Conservation (phyloP, 2,329 filamentous ascomycete genomes). For the Parafenestella ontariensis region DNA sequence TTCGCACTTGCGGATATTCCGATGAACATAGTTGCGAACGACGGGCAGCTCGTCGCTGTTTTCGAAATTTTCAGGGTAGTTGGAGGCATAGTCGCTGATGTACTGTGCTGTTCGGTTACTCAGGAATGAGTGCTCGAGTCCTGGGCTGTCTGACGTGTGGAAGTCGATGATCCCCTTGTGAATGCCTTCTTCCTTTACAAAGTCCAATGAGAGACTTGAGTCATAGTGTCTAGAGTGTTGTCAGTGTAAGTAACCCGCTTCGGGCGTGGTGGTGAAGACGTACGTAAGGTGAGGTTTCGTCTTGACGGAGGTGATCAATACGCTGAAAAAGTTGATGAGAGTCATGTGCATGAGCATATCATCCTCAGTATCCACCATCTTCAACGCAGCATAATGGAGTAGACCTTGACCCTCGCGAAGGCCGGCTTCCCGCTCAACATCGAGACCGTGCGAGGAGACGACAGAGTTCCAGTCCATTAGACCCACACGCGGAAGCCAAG, state of each 20-base stretch:
- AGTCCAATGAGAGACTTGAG: slow-evolving; percentile 57
- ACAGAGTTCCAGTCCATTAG: slow-evolving; percentile 63
- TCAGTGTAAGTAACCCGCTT: neutral
- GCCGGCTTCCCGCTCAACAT: slow-evolving; percentile 57
- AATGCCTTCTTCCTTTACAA: slow-evolving; percentile 58
- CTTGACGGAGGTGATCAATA: slow-evolving; percentile 57
- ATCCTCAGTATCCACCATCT: slow-evolving; percentile 63
- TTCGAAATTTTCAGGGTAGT: slow-evolving; percentile 63
- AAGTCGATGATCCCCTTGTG: slow-evolving; percentile 60
- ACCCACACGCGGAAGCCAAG: slow-evolving; percentile 62
- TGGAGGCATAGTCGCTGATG: slow-evolving; percentile 62
- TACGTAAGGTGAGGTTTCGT: slow-evolving; percentile 40
- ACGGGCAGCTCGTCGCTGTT: slow-evolving; percentile 53
- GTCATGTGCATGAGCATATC: slow-evolving; percentile 68
- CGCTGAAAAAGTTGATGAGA: slow-evolving; percentile 63
- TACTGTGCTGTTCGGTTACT: slow-evolving; percentile 64
- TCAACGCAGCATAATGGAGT: slow-evolving; percentile 61
- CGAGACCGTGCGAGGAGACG: slow-evolving; percentile 57
- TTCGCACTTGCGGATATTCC: slow-evolving; percentile 61
- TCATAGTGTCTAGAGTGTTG: slow-evolving; percentile 39
- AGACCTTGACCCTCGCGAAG: slow-evolving; percentile 49
- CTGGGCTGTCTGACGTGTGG: slow-evolving; percentile 57
- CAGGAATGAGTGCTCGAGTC: slow-evolving; percentile 62
- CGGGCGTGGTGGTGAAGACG: slow-evolving; percentile 2
- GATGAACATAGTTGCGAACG: slow-evolving; percentile 57